Conservation (phyloP, 169 alveolate species). For the Plasmodium inui region DNA sequence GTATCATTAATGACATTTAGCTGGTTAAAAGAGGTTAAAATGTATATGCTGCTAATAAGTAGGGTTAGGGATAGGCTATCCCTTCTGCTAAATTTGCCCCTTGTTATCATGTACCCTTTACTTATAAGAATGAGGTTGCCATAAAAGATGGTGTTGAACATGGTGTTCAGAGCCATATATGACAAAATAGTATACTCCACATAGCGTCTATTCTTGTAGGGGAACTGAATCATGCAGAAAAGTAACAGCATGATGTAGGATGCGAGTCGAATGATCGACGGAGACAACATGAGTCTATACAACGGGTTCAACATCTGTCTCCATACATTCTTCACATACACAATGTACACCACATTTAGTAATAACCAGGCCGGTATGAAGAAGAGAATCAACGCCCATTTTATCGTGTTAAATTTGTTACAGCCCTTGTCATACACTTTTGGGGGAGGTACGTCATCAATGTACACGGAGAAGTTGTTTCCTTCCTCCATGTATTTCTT, state of each 20-base stretch:
- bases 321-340: conserved; percentile 48
- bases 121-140: conserved; percentile 58
- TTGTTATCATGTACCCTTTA: conserved; percentile 75
- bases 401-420: conserved; percentile 39
- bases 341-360: conserved; percentile 43
- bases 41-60: conserved; percentile 44
- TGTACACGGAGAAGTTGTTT: conserved; percentile 20
- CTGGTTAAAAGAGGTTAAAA: conserved; percentile 42
- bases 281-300: conserved; percentile 43
- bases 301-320: conserved; percentile 69
- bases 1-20: conserved; percentile 7
- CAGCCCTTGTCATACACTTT: conserved; percentile 15
- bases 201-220: neutral
- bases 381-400: conserved; percentile 63
- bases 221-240: conserved; percentile 49
- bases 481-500: conserved; percentile 20
- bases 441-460: conserved; percentile 16
- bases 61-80: conserved; percentile 43
- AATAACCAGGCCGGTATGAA: conserved; percentile 76
- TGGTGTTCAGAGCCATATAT: conserved; percentile 55
- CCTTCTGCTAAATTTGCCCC: conserved; percentile 45
- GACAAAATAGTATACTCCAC: conserved; percentile 48
- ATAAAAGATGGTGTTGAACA: conserved; percentile 67
- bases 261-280: conserved; percentile 45
- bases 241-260: conserved; percentile 36